Evolutionary conservation across 805 yeast species (phyloP).

Genomic region (Saccharomyces paradoxus): DNA sequence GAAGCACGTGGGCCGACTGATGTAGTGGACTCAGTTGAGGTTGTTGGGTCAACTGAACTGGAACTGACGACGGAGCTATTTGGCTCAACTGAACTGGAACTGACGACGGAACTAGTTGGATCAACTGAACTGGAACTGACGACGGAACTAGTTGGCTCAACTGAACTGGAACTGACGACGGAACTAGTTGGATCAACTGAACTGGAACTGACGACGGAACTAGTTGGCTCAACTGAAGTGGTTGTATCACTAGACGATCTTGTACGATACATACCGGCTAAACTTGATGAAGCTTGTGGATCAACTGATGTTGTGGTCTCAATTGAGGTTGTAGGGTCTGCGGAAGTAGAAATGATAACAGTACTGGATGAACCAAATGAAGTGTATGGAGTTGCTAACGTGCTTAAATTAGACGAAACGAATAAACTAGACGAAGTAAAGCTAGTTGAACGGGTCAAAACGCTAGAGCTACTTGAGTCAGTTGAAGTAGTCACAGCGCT

Average conservation of each 20-base stretch:
- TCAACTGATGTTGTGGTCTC: background rate
- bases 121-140: background rate
- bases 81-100: background rate
- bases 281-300: background rate
- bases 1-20: background rate
- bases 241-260: background rate
- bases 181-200: background rate
- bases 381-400: background rate
- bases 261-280: no score
- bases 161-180: background rate
- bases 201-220: background rate
- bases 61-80: background rate
- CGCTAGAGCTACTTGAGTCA: no score
- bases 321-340: background rate
- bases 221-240: background rate
- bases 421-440: no score
- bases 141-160: no score
- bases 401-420: no score
- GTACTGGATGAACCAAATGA: background rate
- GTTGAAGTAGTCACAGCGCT: no score
- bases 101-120: background rate
- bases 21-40: background rate
- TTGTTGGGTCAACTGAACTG: no score
- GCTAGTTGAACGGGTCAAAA: background rate
- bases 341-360: background rate